Percentiles rank a stretch among this genome's conserved stretches.
Evolutionary conservation across 305 asterid genomes (phyloP).

Genomic region (Ilex paraguariensis): DNA sequence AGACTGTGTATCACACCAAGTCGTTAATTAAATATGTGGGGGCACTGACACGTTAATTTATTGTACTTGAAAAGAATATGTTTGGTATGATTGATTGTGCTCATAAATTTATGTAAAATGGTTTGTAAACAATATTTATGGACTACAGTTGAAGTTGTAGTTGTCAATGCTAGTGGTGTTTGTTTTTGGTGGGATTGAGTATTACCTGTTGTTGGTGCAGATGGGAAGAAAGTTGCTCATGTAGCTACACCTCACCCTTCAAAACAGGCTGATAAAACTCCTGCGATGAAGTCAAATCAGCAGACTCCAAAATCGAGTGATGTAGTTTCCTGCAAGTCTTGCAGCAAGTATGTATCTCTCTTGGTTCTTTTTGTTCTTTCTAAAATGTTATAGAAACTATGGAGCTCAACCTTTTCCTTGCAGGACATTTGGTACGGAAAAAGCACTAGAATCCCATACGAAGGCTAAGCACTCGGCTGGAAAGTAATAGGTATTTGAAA

Average conservation of each 20-base stretch:
- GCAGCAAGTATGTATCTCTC: slow-evolving; percentile 43
- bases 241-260: slow-evolving; percentile 80
- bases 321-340: slow-evolving; percentile 50
- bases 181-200: neutral
- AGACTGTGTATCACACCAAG: neutral
- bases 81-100: too few species aligned
- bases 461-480: slow-evolving; percentile 61
- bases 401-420: neutral
- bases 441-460: slow-evolving; percentile 52
- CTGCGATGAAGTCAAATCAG: slow-evolving; percentile 50
- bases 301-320: slow-evolving; percentile 63
- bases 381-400: too few species aligned
- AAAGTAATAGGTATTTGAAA: slow-evolving; percentile 14
- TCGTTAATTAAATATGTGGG: neutral
- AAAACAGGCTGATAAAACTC: slow-evolving; percentile 58
- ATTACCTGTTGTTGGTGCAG: slow-evolving; percentile 17
- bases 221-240: slow-evolving; percentile 66
- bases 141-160: too few species aligned
- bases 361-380: neutral
- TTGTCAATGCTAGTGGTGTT: too few species aligned
- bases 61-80: too few species aligned
- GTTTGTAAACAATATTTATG: too few species aligned
- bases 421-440: slow-evolving; percentile 47
- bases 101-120: too few species aligned
- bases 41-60: neutral